Evolutionary conservation across 2,329 filamentous ascomycete genomes (phyloP), one percentile per base, ranked within the genome.

Genomic region (Albophoma yamanashiensis): DNA sequence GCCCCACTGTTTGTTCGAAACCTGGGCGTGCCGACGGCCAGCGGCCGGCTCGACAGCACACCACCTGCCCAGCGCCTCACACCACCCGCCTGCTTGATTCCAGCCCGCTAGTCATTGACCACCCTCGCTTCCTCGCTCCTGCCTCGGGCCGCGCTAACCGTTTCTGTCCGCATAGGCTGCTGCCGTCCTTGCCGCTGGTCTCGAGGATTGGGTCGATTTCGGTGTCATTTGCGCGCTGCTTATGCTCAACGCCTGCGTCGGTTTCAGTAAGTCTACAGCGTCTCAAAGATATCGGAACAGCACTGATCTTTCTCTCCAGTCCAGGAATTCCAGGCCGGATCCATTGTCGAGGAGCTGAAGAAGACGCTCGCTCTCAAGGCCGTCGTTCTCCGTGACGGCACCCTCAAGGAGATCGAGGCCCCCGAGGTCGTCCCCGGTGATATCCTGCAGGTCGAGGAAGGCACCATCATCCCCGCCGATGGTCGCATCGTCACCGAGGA

Each of bases 141-240:
- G 3, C 11, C 11, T 1, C 20, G 50, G 50, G 3, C 40, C 56
- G 53, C 58, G 64, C 70, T 73, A 70, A 73, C 69, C 56, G 34
- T 36, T 45, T 56, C 43, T 59, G 42, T 12, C 39, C 56, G 56
- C 55, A 31, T 63, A 87, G 84, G 82, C 85, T 75, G 89, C 90
- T 63, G 89, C 89, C 67, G 80, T 92, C 70, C 82, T 95, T 61
- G 91, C 91, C 71, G 89, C 88, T 63, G 89, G 89, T 85, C 84
- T 96, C 50, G 76, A 89, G 75, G 89, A 94, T 69, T 96, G 91
- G 91, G 89, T 96, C 65, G 91, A 96, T 79, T 93, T 96, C 70
- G 91, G 90, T 81, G 91, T 96, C 70, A 96, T 96, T 67, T 91
- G 88, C 74, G 91, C 79, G 70, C 81, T 95, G 57, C 82, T 96